Percentiles rank a stretch among this genome's conserved stretches.
phyloP scores from a whole-genome alignment of 768 basidiomycete species.

The Suillus plorans region DNA sequence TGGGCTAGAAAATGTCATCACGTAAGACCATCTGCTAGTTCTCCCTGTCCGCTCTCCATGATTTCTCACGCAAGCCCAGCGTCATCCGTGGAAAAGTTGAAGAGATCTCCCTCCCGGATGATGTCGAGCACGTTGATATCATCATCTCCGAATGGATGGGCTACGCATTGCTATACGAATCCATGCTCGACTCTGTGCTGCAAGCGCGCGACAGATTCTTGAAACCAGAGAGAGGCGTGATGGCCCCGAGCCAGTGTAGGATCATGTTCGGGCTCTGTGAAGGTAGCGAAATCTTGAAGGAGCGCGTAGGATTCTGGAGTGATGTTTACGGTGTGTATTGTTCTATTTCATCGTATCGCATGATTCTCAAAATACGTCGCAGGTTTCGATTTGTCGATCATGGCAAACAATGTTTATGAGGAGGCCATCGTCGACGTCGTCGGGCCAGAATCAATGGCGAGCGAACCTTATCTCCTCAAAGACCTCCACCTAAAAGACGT shows the following conservation, averaged over 20 bases:
- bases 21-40: constrained; percentile 31
- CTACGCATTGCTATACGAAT: constrained; percentile 88
- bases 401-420: constrained; percentile 71
- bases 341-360: not conserved
- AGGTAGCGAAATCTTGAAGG: constrained; percentile 69
- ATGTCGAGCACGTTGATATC: constrained; percentile 78
- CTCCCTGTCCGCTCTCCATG: not conserved
- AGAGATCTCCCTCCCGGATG: constrained; percentile 75
- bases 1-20: constrained; percentile 69
- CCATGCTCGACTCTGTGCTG: constrained; percentile 96
- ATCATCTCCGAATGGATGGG: constrained; percentile 99
- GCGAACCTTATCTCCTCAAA: constrained; percentile 64
- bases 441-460: constrained; percentile 60
- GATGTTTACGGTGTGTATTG: constrained; percentile 77
- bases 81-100: constrained; percentile 93
- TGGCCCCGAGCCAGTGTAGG: constrained; percentile 88
- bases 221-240: constrained; percentile 62
- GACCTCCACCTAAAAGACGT: constrained; percentile 73
- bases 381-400: constrained; percentile 89
- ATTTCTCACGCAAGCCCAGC: constrained; percentile 27
- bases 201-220: constrained; percentile 87
- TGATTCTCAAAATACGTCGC: not conserved
- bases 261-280: constrained; percentile 86
- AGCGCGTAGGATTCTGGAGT: constrained; percentile 87
- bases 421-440: constrained; percentile 88